Evolutionary conservation across 2,329 filamentous ascomycete genomes (phyloP), one percentile per base, ranked within the genome.

Genomic region (Monilinia polystroma): DNA sequence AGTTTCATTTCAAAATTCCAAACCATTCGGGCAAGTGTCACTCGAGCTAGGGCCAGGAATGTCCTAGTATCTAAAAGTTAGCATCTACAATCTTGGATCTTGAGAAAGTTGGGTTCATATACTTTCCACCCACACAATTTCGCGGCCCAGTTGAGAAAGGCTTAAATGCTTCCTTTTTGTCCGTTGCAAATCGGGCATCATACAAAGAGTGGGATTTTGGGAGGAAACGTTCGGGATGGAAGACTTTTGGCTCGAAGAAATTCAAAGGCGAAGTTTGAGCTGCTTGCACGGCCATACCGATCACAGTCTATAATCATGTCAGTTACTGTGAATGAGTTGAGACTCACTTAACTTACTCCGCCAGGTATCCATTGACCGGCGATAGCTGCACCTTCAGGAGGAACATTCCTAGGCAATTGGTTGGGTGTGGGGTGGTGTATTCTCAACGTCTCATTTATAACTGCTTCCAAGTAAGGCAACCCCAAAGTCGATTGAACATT

Each of bases 401-500:
- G 64, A 35, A 68, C 54, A 23, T 52, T 29, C 20, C 68, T 29
- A 23, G 63, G 64, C 2, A 68, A 23, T 14, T 49, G 51, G 35
- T 41, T 53, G 8, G 63, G 63, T 29, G 55, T 65, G 0, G 68
- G 68, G 10, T 67, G 68, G 43, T 64, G 63, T 18, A 69, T 63
- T n/a, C 67, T 51, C 16, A 68, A 47, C 7, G 57, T 52, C 51
- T 68, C 67, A 26, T 67, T 56, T 23, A 68, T 58, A 47, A 59
- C 54, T 20, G 65, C 65, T 26, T 52, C 35, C 45, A 62, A 38
- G 38, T 68, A 68, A 32, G 32, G 18, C 6, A 68, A 47, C 32
- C 56, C 26, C 7, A 20, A 53, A 8, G 55, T 54, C 8, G 54
- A 51, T 20, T 45, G 41, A 10, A 80, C 64, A 32, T 71, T 77